Base-by-base conservation (phyloP, 169 alveolate species). In the Cryptosporidium sp. region DNA sequence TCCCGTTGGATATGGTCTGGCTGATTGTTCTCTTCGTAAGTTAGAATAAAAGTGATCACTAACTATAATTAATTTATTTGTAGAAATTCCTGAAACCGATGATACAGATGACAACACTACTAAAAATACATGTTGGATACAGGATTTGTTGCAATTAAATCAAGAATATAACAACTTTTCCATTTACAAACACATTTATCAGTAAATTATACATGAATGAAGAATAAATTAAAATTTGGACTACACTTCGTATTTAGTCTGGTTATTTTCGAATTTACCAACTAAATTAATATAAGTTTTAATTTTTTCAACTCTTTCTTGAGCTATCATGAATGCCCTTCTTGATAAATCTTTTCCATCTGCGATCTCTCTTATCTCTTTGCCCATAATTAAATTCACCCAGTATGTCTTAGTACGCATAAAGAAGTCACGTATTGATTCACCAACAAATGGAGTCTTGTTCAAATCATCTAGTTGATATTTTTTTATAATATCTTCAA, bases 321-420 rank as follows among this genome's bases (percentile, higher is more conserved):
- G n/a, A 21, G 89, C 89, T 62, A 62, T 3, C 9, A 9, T 3
- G 62, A 80, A 80, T 21, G 75, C 89, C 62, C 43, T 45, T 35
- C 89, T 59, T 2, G 75, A 69, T 14, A 85, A n/a, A 51, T 69
- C 92, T 74, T 85, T 84, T 55, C 70, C 91, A 59, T 55, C 85
- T 33, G 61, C 52, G n/a, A 21, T 84, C 45, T 48, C 48, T 8
- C 31, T 71, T 62, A 68, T 62, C 0, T 67, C 85, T 71, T 86
- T 59, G 85, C 91, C 1, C 85, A 70, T 71, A 41, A 85, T 84
- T 65, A 93, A 71, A 26, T 85, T 84, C 50, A 93, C 65, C 97
- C 97, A 94, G 67, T 92, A 68, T 14, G 69, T 69, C 69, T 87
- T 93, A 71, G 97, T 94, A 65, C 97, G 91, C 61, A 71, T 91